Evolutionary conservation across 352 stramenopile species (phyloP).

Genomic region (Globisporangium orthogonon): DNA sequence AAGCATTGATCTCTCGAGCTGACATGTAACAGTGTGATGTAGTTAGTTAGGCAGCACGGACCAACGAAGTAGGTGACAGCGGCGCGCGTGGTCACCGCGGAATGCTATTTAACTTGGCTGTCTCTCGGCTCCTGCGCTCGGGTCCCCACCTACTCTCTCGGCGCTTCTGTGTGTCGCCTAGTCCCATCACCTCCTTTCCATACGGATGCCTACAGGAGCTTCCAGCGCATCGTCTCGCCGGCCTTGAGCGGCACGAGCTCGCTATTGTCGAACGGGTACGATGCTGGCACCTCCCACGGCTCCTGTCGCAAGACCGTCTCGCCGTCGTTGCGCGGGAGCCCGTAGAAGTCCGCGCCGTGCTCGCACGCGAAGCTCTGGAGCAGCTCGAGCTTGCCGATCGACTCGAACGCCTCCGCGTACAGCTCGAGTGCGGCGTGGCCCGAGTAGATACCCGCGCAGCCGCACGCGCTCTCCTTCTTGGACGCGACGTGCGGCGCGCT

Average conservation of each 20-base stretch:
- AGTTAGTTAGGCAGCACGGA: too few species aligned
- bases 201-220: slow-evolving; percentile 28
- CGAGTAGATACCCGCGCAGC: slow-evolving; percentile 97
- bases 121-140: too few species aligned
- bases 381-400: slow-evolving; percentile 87
- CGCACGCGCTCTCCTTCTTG: slow-evolving; percentile 89
- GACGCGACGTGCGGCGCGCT: slow-evolving; percentile 92
- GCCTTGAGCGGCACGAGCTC: slow-evolving; percentile 91
- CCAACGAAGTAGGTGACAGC: too few species aligned
- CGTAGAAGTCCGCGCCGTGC: slow-evolving; percentile 96
- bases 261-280: slow-evolving; percentile 87
- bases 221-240: slow-evolving; percentile 91
- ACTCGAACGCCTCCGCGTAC: slow-evolving; percentile 97
- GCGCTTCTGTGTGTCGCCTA: too few species aligned
- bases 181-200: too few species aligned
- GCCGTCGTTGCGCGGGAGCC: slow-evolving; percentile 86
- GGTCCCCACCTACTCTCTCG: too few species aligned
- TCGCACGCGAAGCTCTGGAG: slow-evolving; percentile 94
- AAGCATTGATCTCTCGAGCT: slow-evolving; percentile 29
- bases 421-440: slow-evolving; percentile 95
- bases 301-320: slow-evolving; percentile 87
- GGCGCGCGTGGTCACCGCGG: too few species aligned
- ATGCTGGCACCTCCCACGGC: slow-evolving; percentile 88
- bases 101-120: too few species aligned
- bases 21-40: not conserved